Evolutionary conservation across 345 rosid species (phyloP).

Genomic region (Eucalyptus globulus): DNA sequence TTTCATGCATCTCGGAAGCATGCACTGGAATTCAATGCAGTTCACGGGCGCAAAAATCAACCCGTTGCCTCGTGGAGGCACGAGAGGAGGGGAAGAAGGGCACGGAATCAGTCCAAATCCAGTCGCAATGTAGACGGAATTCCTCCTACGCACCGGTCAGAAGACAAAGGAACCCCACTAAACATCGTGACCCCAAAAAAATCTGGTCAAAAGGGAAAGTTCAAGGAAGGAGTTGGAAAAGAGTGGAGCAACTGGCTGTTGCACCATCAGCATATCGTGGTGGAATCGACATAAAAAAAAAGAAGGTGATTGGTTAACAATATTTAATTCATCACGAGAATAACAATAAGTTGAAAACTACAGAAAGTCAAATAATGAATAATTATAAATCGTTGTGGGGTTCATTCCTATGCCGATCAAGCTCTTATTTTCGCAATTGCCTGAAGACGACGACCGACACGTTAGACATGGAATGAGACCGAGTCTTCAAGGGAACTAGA

Average conservation of each 20-base stretch:
- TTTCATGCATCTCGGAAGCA: background rate
- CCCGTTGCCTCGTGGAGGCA: background rate
- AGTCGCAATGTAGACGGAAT: background rate
- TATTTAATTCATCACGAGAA: background rate
- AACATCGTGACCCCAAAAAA: background rate
- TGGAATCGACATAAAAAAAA: background rate
- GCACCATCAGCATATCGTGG: background rate
- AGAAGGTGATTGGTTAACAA: too few relatives aligned
- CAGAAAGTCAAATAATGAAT: too few relatives aligned
- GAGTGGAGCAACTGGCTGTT: background rate
- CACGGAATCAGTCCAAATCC: background rate
- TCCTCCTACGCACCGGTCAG: background rate
- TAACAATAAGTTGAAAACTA: too few relatives aligned
- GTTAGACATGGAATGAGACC: background rate
- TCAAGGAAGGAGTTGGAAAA: background rate
- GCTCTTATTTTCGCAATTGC: too few relatives aligned
- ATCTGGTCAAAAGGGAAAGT: background rate
- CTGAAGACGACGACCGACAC: fast-evolving
- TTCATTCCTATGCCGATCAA: too few relatives aligned
- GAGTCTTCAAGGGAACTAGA: background rate
- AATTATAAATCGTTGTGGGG: too few relatives aligned
- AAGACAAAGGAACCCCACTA: background rate
- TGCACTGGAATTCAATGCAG: background rate
- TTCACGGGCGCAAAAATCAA: background rate
- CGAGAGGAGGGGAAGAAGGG: background rate